Conservation (phyloP, 106 monocot species). For the Chionographis japonica region DNA sequence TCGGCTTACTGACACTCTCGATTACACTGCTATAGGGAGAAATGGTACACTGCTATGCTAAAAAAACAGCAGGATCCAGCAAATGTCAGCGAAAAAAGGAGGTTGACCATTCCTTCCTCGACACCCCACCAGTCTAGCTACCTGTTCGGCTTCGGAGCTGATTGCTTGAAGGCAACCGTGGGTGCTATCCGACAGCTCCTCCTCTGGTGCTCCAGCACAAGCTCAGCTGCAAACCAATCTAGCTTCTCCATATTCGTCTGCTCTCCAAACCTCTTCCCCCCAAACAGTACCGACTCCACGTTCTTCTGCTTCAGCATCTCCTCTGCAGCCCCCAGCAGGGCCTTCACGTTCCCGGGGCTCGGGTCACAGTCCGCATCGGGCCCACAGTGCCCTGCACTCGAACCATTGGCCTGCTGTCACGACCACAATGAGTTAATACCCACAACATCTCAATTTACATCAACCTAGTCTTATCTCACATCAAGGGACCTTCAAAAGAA, state of each 20-base stretch:
- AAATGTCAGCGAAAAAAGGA: background rate
- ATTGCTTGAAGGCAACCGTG: constrained; percentile 63
- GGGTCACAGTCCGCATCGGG: constrained; percentile 41
- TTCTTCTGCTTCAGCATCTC: constrained; percentile 77
- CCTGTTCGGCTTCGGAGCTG: background rate
- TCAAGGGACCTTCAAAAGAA: background rate
- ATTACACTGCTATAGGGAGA: background rate
- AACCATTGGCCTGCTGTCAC: constrained; percentile 23
- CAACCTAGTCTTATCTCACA: background rate
- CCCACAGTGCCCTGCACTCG: constrained; percentile 19
- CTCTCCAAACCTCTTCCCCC: constrained; percentile 57
- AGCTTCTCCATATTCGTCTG: constrained; percentile 66
- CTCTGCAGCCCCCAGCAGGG: constrained; percentile 34
- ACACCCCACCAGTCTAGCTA: too few relatives aligned
- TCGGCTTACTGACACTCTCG: too few relatives aligned
- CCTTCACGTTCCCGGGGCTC: constrained; percentile 48
- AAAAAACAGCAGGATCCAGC: constrained; percentile 29
- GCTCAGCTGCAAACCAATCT: constrained; percentile 60
- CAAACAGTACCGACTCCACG: constrained; percentile 67
- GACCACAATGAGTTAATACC: background rate
- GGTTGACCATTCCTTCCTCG: background rate
- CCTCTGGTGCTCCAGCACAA: constrained; percentile 58
- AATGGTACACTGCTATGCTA: constrained; percentile 14
- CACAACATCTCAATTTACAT: too few relatives aligned
- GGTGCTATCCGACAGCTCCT: constrained; percentile 45